Base-by-base conservation (phyloP, 306 rosid species). In the Quercus cerris region DNA sequence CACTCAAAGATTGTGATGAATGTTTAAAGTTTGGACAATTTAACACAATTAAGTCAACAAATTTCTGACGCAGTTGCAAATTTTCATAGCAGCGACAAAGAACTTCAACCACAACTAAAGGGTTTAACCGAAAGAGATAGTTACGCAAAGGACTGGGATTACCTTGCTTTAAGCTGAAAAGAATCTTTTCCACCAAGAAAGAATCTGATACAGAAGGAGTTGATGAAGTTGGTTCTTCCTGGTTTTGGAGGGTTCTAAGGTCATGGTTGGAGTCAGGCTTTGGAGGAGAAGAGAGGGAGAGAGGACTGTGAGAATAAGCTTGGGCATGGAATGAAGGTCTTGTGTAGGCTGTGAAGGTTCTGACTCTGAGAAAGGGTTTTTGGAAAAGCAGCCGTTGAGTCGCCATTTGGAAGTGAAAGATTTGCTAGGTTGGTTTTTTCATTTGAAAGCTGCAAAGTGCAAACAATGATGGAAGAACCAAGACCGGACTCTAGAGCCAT, bases 131-230 rank as follows among this genome's bases (percentile, higher is more conserved):
- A 57, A 78, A 84, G 22, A 91, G 81, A 78, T 57, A 81, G 73
- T 61, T 83, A 27, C 78, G 80, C 81, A 83, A 49, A 51, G 85
- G 81, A 66, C 27, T 76, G 64, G 49, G 71, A 69, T 83, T 82
- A 72, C 85, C 81, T 81, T 87, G 94, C 82, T 83, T 93, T 75
- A 93, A 76, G 41, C 81, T 76, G 79, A 87, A 77, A 56, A 91
- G 46, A 17, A 88, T 81, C 59, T 93, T 93, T 18, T 93, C 98
- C 41, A 84, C 85, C 63, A 83, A 31, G 70, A 90, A 77, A 0
- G 87, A 84, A 73, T 87, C 85, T 8, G 90, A 55, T 22, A 81
- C 58, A 46, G 88, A 70, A 35, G 89, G 74, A 52, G 77, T 23
- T 19, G 86, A 77, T 5, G 83, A 86, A 57, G 71, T 84, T 20